Conservation (phyloP, 2,329 filamentous ascomycete genomes). For the Epichloe festucae region DNA sequence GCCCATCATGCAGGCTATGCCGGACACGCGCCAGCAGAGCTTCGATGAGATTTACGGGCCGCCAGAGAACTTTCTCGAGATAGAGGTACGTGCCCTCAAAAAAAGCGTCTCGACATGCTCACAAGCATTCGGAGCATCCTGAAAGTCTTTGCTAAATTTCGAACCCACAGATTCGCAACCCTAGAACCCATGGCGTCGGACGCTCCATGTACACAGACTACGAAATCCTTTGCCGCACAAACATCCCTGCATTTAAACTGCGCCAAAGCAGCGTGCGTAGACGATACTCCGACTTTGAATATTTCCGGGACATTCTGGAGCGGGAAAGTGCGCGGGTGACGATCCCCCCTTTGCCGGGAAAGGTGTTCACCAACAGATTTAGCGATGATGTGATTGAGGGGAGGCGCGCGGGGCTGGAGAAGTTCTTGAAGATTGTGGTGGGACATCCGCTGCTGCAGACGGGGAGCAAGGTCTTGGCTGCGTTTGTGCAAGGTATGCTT, state of each 20-base stretch:
- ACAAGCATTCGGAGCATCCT: neutral
- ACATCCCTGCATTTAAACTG: constrained; percentile 97
- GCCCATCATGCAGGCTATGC: constrained; percentile 52
- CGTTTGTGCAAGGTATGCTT: constrained; percentile 78
- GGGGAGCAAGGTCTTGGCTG: constrained; percentile 88
- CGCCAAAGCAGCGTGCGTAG: constrained; percentile 77
- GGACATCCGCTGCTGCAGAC: constrained; percentile 94
- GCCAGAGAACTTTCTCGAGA: constrained; percentile 97
- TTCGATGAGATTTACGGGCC: constrained; percentile 99
- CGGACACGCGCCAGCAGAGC: constrained; percentile 72
- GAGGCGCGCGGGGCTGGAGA: constrained; percentile 76
- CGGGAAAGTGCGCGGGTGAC: constrained; percentile 87
- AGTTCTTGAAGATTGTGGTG: constrained; percentile 95
- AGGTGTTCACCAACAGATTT: constrained; percentile 96
- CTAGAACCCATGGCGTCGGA: constrained; percentile 86
- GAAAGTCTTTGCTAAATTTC: neutral
- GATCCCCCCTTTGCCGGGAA: constrained; percentile 88
- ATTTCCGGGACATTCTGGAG: constrained; percentile 96
- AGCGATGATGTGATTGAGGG: constrained; percentile 98
- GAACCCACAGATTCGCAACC: constrained; percentile 72
- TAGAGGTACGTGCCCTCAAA: constrained; percentile 54
- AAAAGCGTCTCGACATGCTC: neutral
- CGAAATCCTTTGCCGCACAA: constrained; percentile 94
- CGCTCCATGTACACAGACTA: constrained; percentile 98
- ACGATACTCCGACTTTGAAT: constrained; percentile 96